A percentile compares a stretch with the other conserved stretches of the same genome.
phyloP scores from a whole-genome alignment of 306 rosid genomes.

The Styphnolobium japonicum region DNA sequence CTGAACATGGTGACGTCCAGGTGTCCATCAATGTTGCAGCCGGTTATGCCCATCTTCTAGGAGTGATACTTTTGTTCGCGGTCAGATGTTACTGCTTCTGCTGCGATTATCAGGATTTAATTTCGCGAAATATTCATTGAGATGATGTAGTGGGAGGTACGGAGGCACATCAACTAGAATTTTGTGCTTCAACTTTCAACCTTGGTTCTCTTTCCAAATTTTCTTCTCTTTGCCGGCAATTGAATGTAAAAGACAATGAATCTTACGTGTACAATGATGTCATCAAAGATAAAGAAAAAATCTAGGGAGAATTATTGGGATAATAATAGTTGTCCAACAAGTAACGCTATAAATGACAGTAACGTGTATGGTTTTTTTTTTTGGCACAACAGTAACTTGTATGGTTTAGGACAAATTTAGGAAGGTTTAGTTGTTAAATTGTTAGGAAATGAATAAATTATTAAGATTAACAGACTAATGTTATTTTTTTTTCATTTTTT shows the following conservation, averaged over 20 bases:
- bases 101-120: no score
- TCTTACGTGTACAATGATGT: background rate
- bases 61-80: background rate
- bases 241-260: background rate
- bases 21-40: slow-evolving; percentile 51
- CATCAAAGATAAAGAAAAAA: background rate
- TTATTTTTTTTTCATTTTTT: no score
- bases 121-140: background rate
- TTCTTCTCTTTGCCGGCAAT: background rate
- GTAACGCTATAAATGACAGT: no score
- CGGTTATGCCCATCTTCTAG: slow-evolving; percentile 46
- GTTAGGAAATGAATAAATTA: no score
- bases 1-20: slow-evolving; percentile 66
- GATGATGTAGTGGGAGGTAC: background rate
- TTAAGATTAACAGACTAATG: no score
- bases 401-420: no score
- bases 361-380: no score
- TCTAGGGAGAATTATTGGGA: no score
- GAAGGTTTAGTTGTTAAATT: no score
- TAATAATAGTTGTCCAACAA: no score
- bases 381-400: no score
- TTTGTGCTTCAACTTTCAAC: background rate
- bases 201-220: background rate
- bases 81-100: background rate
- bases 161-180: background rate